A percentile compares a stretch with the other conserved stretches of the same genome.
Conservation (phyloP, 495 filamentous ascomycete species). For the Daldinia bambusicola region DNA sequence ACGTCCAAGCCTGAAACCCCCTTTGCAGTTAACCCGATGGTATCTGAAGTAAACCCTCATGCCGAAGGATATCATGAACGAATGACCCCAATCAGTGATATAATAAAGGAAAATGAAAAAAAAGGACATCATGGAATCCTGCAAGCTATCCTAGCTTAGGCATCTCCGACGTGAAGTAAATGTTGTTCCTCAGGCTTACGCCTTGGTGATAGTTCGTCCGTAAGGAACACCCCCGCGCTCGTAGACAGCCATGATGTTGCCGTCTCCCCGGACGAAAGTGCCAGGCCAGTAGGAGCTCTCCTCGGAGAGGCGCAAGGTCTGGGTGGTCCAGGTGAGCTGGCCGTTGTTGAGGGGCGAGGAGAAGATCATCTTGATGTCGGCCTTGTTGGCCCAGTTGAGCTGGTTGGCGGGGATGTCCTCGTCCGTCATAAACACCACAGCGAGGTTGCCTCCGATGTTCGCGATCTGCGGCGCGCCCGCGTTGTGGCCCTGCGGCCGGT, state of each 20-base stretch:
- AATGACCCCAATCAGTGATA: conserved; percentile 17
- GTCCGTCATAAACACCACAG: conserved; percentile 70
- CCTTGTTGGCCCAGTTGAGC: conserved; percentile 38
- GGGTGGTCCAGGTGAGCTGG: conserved; percentile 20
- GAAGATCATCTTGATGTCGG: conserved; percentile 45
- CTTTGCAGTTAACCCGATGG: background rate
- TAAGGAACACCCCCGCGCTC: conserved; percentile 34
- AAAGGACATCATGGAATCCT: background rate
- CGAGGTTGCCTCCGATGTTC: conserved; percentile 60
- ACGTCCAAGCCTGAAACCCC: background rate
- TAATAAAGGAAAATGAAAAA: background rate
- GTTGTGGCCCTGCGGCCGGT: conserved; percentile 53
- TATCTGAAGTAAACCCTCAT: background rate
- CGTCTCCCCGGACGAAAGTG: conserved; percentile 13
- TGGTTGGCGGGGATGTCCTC: conserved; percentile 52
- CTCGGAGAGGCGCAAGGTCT: conserved; percentile 23
- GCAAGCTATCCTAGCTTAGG: background rate
- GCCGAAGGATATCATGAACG: conserved; percentile 27
- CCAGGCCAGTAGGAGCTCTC: conserved; percentile 37
- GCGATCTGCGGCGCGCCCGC: conserved; percentile 69
- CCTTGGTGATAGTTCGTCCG: conserved; percentile 20
- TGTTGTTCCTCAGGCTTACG: background rate
- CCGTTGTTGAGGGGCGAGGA: conserved; percentile 22
- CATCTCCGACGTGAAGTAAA: background rate
- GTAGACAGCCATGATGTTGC: conserved; percentile 37